Percentiles rank a stretch among this genome's conserved stretches.
Conservation (phyloP, 1,284 basidiomycete genomes). For the Cryptococcus hybrid region DNA sequence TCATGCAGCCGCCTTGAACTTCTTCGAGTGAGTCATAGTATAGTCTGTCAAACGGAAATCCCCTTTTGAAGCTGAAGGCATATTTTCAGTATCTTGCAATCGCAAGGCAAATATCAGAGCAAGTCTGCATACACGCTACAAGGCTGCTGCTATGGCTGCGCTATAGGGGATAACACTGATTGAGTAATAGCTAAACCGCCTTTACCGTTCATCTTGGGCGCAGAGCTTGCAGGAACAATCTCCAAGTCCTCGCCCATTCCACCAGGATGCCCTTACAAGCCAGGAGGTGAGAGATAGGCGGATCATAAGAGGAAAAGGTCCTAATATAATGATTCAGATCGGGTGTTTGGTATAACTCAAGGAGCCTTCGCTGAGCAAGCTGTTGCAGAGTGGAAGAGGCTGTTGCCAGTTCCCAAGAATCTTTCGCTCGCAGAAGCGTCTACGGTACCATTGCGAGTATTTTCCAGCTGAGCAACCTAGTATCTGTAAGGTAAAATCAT, state of each 20-base stretch:
- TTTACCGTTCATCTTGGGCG: slow-evolving; percentile 77
- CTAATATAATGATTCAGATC: slow-evolving; percentile 52
- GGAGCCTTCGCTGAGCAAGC: slow-evolving; percentile 74
- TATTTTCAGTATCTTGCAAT: slow-evolving; percentile 63
- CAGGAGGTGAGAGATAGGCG: slow-evolving; percentile 54
- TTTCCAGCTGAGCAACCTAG: neutral
- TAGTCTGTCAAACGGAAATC: neutral
- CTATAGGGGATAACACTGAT: too few relatives aligned
- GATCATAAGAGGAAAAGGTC: neutral
- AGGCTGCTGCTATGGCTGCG: neutral
- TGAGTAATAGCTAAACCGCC: slow-evolving; percentile 60
- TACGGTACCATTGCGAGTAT: slow-evolving; percentile 29
- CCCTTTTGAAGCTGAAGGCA: neutral
- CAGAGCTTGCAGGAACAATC: slow-evolving; percentile 83
- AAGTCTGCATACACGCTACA: slow-evolving; percentile 7
- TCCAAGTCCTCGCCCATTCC: slow-evolving; percentile 74
- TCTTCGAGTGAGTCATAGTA: slow-evolving; percentile 38
- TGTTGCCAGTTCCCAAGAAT: slow-evolving; percentile 62
- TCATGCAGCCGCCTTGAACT: slow-evolving; percentile 52
- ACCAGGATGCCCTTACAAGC: slow-evolving; percentile 70
- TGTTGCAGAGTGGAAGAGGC: slow-evolving; percentile 55
- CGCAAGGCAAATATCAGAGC: slow-evolving; percentile 83
- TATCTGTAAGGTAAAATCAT: neutral
- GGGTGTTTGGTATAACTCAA: slow-evolving; percentile 83
- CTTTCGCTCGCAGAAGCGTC: slow-evolving; percentile 66